These are phyloP conservation scores for Hypoxylon sp. DNA, from an alignment of 2,329 filamentous ascomycete species.

Conservation along the genomic window DNA sequence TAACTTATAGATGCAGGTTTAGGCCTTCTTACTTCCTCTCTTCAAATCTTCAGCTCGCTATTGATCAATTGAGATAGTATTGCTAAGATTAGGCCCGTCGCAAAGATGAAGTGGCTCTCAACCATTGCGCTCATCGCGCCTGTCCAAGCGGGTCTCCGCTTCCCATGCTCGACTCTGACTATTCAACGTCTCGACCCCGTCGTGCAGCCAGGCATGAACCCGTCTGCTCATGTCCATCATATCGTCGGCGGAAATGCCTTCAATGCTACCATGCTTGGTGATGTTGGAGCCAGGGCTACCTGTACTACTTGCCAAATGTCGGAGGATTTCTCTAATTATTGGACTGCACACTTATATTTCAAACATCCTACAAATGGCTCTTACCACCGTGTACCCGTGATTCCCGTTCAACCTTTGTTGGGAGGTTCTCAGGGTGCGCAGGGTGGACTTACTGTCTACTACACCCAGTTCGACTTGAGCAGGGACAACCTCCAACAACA, in stretches of 20 bases:
- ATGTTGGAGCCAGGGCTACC: conserved; percentile 50
- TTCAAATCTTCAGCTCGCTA: conserved; percentile 20
- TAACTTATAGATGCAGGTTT: conserved; percentile 21
- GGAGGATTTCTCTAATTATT: conserved; percentile 53
- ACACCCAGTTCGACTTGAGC: conserved; percentile 51
- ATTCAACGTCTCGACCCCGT: conserved; percentile 53
- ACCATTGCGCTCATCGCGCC: conserved; percentile 50
- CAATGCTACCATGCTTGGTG: conserved; percentile 52
- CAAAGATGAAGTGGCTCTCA: conserved; percentile 51
- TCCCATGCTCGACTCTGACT: conserved; percentile 52
- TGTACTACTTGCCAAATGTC: conserved; percentile 53
- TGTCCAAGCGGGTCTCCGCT: conserved; percentile 52
- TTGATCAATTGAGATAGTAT: conserved; percentile 16
- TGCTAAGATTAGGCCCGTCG: conserved; percentile 26
- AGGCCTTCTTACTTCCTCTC: conserved; percentile 11
- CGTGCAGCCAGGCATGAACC: conserved; percentile 50
- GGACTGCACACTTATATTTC: conserved; percentile 54
- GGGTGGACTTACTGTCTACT: conserved; percentile 54
- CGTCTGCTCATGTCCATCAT: conserved; percentile 53
- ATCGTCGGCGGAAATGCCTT: conserved; percentile 55
- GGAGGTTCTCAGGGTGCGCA: conserved; percentile 47
- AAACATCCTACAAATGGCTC: conserved; percentile 54
- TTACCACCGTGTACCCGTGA: conserved; percentile 51
- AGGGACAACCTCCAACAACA: conserved; percentile 48
- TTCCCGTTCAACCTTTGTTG: conserved; percentile 49